These are phyloP conservation scores for Aspergillus spinulosporus DNA, from an alignment of 2,329 filamentous ascomycete species.

Conservation along the genomic window DNA sequence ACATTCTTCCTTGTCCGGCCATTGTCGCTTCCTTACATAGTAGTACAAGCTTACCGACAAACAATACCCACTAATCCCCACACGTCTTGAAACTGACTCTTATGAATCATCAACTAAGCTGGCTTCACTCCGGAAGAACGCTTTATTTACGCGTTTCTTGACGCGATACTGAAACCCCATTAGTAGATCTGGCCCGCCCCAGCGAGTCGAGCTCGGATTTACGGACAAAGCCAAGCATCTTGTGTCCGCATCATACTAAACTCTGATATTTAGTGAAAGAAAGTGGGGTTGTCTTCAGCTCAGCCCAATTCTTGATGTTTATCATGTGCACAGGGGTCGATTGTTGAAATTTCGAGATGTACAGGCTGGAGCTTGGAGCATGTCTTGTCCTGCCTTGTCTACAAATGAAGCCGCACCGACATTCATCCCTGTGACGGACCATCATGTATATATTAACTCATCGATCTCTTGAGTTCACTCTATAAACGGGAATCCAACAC, in stretches of 20 bases:
- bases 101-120: slow-evolving; percentile 13
- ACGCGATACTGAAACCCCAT: slow-evolving; percentile 3
- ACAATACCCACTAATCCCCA: slow-evolving; percentile 12
- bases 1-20: neutral
- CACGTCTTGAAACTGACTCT: neutral
- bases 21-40: neutral
- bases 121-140: neutral
- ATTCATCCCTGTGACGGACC: neutral
- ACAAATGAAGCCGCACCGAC: neutral
- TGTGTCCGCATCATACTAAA: neutral
- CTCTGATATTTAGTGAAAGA: neutral
- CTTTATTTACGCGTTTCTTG: slow-evolving; percentile 9
- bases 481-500: slow-evolving; percentile 14
- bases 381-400: neutral
- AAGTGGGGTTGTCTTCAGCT: slow-evolving; percentile 5
- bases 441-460: neutral
- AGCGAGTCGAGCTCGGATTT: slow-evolving; percentile 11
- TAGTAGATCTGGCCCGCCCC: slow-evolving; percentile 6
- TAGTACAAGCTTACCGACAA: slow-evolving; percentile 4
- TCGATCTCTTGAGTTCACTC: slow-evolving; percentile 10
- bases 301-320: neutral
- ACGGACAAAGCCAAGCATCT: slow-evolving; percentile 10
- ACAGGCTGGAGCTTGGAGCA: neutral
- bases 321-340: slow-evolving; percentile 3
- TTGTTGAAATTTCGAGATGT: no score